Conservation (phyloP, 805 yeast species). For the Lipomyces orientalis region DNA sequence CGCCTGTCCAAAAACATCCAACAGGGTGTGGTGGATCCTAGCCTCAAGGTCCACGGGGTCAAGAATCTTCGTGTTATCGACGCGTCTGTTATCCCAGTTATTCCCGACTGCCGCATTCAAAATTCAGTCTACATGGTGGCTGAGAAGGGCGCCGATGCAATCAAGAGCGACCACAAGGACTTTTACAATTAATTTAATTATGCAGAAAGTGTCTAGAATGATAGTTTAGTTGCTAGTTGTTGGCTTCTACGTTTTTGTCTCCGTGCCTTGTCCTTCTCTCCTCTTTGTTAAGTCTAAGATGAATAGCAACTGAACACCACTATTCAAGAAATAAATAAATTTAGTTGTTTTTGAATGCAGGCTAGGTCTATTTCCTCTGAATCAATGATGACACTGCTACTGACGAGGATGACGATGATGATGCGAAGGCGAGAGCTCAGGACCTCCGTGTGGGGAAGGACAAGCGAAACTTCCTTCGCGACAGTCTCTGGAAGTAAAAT, state of each 20-base stretch:
- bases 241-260: background rate
- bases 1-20: slow-evolving; percentile 11
- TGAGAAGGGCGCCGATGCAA: slow-evolving; percentile 45
- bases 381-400: too few species aligned
- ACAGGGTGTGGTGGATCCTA: slow-evolving; percentile 44
- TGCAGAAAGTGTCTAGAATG: background rate
- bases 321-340: background rate
- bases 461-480: too few species aligned
- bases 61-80: slow-evolving; percentile 45
- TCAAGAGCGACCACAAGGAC: slow-evolving; percentile 25
- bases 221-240: background rate
- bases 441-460: too few species aligned
- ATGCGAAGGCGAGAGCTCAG: too few species aligned
- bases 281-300: background rate
- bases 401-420: too few species aligned
- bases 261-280: background rate
- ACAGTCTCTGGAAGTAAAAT: too few species aligned
- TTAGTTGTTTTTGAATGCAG: background rate
- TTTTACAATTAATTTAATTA: background rate
- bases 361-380: background rate
- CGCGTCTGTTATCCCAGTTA: slow-evolving; percentile 47
- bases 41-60: slow-evolving; percentile 45
- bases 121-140: slow-evolving; percentile 44
- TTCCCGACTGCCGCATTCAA: slow-evolving; percentile 44
- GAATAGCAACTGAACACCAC: background rate